Evolutionary conservation across 2,329 filamentous ascomycete genomes (phyloP).

Genomic region (Colletotrichum sublineola): DNA sequence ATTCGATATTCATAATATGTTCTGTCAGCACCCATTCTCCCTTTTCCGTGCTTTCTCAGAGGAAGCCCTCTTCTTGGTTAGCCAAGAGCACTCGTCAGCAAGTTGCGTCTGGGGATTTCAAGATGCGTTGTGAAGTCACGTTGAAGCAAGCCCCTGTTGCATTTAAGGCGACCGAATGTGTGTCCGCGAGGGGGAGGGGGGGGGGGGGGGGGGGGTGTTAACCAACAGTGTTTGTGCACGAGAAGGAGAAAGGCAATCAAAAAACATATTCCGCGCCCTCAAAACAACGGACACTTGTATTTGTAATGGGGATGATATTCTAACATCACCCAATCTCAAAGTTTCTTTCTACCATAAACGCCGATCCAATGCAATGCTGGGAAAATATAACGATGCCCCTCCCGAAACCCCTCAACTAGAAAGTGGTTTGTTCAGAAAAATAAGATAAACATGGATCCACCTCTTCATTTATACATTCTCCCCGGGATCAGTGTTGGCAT

Average conservation of each 20-base stretch:
- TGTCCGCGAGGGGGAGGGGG: background rate
- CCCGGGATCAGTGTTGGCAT: constrained; percentile 43
- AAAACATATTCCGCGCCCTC: background rate
- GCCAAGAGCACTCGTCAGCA: background rate
- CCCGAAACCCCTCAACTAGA: background rate
- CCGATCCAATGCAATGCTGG: constrained; percentile 42
- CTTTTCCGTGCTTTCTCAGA: background rate
- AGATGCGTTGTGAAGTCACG: background rate
- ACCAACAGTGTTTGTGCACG: constrained; percentile 24
- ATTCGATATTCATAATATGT: background rate
- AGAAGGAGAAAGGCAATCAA: constrained; percentile 5
- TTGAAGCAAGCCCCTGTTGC: constrained; percentile 9
- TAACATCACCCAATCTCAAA: constrained; percentile 6
- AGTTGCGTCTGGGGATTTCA: too few relatives aligned
- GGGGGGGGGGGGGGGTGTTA: background rate
- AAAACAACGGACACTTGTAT: constrained; percentile 24
- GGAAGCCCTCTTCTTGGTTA: background rate
- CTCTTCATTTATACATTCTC: constrained; percentile 28
- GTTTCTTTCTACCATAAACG: constrained; percentile 39
- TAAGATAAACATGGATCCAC: background rate
- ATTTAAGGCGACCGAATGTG: background rate
- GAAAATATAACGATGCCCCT: constrained; percentile 20
- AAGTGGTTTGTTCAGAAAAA: background rate
- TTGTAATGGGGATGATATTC: constrained; percentile 19
- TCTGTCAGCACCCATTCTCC: background rate